phyloP scores from a whole-genome alignment of 2,329 filamentous ascomycete genomes.

The Lachnellula occidentalis region DNA sequence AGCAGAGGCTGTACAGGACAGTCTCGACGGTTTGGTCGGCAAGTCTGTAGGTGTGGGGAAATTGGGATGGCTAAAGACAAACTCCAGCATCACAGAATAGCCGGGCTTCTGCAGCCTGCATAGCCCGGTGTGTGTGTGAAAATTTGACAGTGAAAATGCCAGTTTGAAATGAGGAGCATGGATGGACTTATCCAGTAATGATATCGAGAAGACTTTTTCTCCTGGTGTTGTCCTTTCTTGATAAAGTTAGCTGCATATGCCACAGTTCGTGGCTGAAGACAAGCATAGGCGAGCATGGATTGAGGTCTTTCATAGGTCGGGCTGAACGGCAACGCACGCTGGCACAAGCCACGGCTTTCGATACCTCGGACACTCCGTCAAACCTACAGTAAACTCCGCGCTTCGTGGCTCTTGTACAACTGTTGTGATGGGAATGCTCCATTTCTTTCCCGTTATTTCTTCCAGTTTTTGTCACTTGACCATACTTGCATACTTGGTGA shows the following conservation, averaged over 20 bases:
- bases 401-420: not conserved
- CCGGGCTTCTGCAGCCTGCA: not conserved
- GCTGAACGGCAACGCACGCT: constrained; percentile 15
- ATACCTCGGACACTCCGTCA: constrained; percentile 16
- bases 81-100: constrained; percentile 2
- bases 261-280: not conserved
- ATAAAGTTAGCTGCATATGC: constrained; percentile 7
- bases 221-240: constrained; percentile 11
- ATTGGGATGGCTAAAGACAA: not conserved
- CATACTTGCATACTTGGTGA: not conserved
- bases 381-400: not conserved
- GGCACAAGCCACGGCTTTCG: constrained; percentile 18
- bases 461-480: not conserved
- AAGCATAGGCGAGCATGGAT: not conserved
- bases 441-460: too few species aligned
- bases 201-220: not conserved
- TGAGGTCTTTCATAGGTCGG: constrained; percentile 1
- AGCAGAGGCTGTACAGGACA: not conserved
- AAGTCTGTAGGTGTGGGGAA: constrained; percentile 7
- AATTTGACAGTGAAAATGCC: not conserved
- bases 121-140: constrained; percentile 7
- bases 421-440: not conserved
- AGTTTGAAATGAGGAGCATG: not conserved
- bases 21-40: not conserved
- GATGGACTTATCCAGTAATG: constrained; percentile 2